Evolutionary conservation across 1,284 basidiomycete genomes (phyloP), one percentile per base, ranked within the genome.

Genomic region (Fomitiporia mediterranea): DNA sequence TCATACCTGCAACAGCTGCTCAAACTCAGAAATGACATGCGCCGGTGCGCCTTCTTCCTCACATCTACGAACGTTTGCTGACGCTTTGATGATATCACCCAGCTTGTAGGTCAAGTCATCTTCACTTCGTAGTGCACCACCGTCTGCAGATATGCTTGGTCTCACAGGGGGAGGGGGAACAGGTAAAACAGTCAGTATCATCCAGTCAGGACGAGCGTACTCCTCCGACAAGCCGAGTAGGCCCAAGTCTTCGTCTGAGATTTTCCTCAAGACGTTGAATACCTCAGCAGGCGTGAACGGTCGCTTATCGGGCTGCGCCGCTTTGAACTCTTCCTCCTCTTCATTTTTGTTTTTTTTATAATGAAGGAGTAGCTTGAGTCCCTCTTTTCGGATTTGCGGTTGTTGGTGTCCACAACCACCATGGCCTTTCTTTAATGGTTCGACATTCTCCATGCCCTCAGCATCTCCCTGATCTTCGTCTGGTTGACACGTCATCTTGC

Each of bases 21-120:
- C 96, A 68, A 97, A 97, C 72, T 99, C 96, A 40, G 88, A 88
- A 63, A 98, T 90, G 62, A 99, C 91, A 66, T 98, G 94, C 0
- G 93, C 90, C 0, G 97, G 97, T 8, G 95, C 94, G 63, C 97
- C 97, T 69, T 99, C 97, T 65, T 94, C 89, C 67, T 99, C 96
- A 67, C 94, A 93, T 66, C 92, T 82, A 51, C 92, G 83, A 15
- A 99, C 90, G 60, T 91, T 94, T 19, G 87, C 90, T 57, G 92
- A 98, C 4, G 95, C 90, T 68, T 97, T 96, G 74, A 99, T 94
- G 68, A 99, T 95, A 62, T 98, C 95, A 42, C 92, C 91, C 2
- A 99, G 82, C 70, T 99, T 99, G 78, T 98, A 98, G 0, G 97
- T 99, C 79, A 99, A 78, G 74, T 99, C 97, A 68, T 99, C 97